Evolutionary conservation across 2,329 filamentous ascomycete genomes (phyloP), one percentile per base, ranked within the genome.

Genomic region (Orbilia javanica): DNA sequence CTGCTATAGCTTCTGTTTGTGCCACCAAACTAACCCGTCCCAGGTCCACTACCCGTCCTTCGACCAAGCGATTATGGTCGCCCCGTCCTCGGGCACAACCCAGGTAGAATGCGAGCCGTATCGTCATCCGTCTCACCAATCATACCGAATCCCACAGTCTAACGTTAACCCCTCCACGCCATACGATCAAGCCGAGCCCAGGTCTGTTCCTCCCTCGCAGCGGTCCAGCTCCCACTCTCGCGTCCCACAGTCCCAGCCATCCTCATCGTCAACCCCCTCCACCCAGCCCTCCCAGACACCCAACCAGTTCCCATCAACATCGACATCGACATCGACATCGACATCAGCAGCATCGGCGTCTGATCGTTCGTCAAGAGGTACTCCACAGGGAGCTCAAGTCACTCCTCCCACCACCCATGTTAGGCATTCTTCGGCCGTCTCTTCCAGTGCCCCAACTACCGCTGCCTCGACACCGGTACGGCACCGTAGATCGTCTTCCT

Each of bases 381-480:
- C 66, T 27, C 73, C 66, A 13, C 66, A 71, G 42, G 31, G 20
- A 57, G 36, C 73, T 34, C 73, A 77, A 42, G 66, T 34, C 42
- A 71, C 73, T 20, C 39, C 72, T 70, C 64, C 73, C 7, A 66
- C 66, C 57, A 78, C 65, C 52, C 68, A 79, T 71, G 48, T 73
- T 46, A 63, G 65, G 68, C 55, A 71, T 46, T 31, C 67, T 34
- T 73, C 80, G 39, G 69, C 77, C 50, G 62, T 57, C 29, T 74
- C 80, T 27, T 57, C 63, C 46, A 72, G 70, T 63, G 52, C 69
- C 18, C 75, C 79, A 65, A 64, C 70, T 25, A 80, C 80, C 42
- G 76, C 79, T 34, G 76, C 79, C 25, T 79, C 80, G n/a, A 76
- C 79, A 44, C 74, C 79, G 62, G 70, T 80, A 63, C 80, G 79